Percentiles rank a stretch among this genome's conserved stretches.
Conservation (phyloP, 768 basidiomycete genomes). For the Astraeus odoratus region DNA sequence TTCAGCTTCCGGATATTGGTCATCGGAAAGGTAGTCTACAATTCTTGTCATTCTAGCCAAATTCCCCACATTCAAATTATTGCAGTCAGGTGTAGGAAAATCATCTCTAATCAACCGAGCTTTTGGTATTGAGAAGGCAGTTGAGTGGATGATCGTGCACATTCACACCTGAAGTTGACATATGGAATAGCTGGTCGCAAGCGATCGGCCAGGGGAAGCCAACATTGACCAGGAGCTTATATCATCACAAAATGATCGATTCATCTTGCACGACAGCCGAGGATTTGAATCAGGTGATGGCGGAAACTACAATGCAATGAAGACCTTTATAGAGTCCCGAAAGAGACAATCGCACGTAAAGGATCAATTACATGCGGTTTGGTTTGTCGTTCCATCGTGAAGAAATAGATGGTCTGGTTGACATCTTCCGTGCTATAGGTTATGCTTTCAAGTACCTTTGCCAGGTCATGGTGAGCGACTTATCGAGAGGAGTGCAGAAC, state of each 20-base stretch:
- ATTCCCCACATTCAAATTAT: background rate
- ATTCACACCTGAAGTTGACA: background rate
- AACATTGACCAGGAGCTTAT: constrained; percentile 9
- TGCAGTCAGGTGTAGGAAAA: background rate
- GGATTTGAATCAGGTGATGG: constrained; percentile 11
- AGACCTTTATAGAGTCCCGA: constrained; percentile 7
- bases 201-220: constrained; percentile 4
- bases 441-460: constrained; percentile 1
- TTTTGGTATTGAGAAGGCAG: background rate
- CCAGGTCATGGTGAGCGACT: background rate
- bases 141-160: background rate
- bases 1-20: background rate
- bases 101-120: background rate
- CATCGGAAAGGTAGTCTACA: background rate
- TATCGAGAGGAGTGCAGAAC: background rate
- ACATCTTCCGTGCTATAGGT: background rate
- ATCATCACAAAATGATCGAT: constrained; percentile 7
- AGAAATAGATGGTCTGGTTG: background rate
- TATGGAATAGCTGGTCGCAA: background rate
- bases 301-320: constrained; percentile 1
- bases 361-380: constrained; percentile 11
- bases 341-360: background rate
- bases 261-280: constrained; percentile 13
- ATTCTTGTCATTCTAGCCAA: background rate
- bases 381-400: background rate